Evolutionary conservation across 805 yeast genomes (phyloP), one percentile per base, ranked within the genome.

Genomic region (Ogataea nitratoaversa): DNA sequence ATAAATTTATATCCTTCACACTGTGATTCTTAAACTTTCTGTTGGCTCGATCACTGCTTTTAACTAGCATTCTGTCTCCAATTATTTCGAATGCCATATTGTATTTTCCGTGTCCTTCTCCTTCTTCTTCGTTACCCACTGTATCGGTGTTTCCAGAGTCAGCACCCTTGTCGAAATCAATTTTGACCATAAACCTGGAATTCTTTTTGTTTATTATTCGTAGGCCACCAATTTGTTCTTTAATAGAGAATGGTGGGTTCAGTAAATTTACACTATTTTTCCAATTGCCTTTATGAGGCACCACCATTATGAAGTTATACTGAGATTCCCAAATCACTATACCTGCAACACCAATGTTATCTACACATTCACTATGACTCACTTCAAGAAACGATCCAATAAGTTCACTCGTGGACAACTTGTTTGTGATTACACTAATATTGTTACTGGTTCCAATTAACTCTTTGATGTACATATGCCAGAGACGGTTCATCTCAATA

Each of bases 291-390:
- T 53, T 53, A 33, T 73, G 55, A 3, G 73, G 73, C 1, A 79
- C 72, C 11, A 80, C 79, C 34, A 88, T 53, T 2, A 86, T 71
- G 54, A 86, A 82, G 44, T 75, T 73, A 48, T 79, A 78, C 57
- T 84, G 88, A 8, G 91, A 74, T 56, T 89, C 97, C 84, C 93
- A 85, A 2, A 86, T 65, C 2, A 89, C 85, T 5, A 89, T 84
- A 0, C 97, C 97, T 29, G 67, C 49, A 24, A 71, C 51, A 0
- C 93, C 95, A 7, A 82, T 68, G 40, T 76, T 54, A 36, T 76
- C 72, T 5, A 70, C 64, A 52, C 82, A 83, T 17, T 64, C 62
- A n/a, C 86, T 69, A 34, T 76, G 72, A 2, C 68, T 52, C 0
- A 89, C 89, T 12, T 68, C 69, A 12, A 88, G 42, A 31, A 60